These are phyloP conservation scores for Saccharomycopsis sp. DNA, from an alignment of 805 yeast species.

Conservation along the genomic window DNA sequence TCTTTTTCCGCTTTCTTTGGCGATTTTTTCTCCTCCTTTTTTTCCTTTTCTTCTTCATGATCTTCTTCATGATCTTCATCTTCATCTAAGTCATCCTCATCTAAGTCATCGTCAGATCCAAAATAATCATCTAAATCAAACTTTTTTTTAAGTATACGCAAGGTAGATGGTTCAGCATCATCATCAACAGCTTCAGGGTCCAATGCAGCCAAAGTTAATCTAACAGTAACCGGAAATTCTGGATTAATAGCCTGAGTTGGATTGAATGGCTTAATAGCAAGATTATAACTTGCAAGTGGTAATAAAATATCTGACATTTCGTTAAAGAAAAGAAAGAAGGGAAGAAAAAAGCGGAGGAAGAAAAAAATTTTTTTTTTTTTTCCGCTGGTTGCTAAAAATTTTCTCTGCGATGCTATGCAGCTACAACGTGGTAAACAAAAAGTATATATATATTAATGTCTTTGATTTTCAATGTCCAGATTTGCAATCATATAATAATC, in stretches of 20 bases:
- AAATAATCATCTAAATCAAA: slow-evolving; percentile 42
- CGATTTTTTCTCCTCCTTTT: slow-evolving; percentile 24
- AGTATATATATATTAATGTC: no score
- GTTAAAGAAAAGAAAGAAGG: neutral
- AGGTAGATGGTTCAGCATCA: slow-evolving; percentile 76
- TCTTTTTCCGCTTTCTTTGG: slow-evolving; percentile 24
- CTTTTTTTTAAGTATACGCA: slow-evolving; percentile 73
- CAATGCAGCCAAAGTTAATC: slow-evolving; percentile 90
- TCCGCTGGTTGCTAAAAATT: no score
- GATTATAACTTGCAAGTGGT: slow-evolving; percentile 82
- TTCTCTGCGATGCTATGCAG: no score
- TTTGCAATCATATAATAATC: slow-evolving; percentile 8
- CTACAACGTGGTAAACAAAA: neutral
- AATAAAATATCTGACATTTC: slow-evolving; percentile 54
- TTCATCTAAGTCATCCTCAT: slow-evolving; percentile 25
- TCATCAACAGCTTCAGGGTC: slow-evolving; percentile 86
- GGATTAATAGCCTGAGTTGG: slow-evolving; percentile 84
- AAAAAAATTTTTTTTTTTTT: slow-evolving; percentile 1
- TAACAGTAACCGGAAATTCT: slow-evolving; percentile 82
- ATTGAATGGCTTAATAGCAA: slow-evolving; percentile 78
- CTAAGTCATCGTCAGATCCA: slow-evolving; percentile 40
- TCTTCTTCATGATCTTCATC: slow-evolving; percentile 28
- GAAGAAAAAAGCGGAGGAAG: neutral
- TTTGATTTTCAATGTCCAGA: slow-evolving; percentile 1
- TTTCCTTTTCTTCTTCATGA: slow-evolving; percentile 28